Conservation (phyloP, 140 eudicot genomes). For the Anethum foeniculum region DNA sequence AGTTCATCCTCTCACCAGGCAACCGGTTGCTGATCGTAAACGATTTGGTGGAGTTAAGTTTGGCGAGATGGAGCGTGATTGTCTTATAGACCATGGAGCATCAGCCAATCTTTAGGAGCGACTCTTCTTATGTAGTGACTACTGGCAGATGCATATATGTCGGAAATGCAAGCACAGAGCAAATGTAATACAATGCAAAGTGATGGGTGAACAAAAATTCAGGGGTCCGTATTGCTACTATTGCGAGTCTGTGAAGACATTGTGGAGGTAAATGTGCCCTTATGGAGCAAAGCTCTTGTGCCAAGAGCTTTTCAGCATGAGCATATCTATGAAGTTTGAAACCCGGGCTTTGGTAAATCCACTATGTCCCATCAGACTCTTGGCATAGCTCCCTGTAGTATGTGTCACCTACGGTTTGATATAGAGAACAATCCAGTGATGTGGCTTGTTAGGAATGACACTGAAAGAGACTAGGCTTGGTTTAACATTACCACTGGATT, state of each 20-base stretch:
- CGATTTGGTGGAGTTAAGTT: slow-evolving; percentile 86
- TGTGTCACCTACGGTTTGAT: background rate
- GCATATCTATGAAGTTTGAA: slow-evolving; percentile 69
- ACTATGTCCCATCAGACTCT: background rate
- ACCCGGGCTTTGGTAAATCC: slow-evolving; percentile 49
- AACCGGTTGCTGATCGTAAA: slow-evolving; percentile 89
- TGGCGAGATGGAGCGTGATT: slow-evolving; percentile 92
- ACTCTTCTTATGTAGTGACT: slow-evolving; percentile 74
- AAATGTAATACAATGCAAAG: slow-evolving; percentile 54
- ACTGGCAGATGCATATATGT: slow-evolving; percentile 73
- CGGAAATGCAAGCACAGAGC: slow-evolving; percentile 62
- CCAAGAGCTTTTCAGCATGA: slow-evolving; percentile 92
- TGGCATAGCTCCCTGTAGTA: background rate
- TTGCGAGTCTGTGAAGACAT: slow-evolving; percentile 67
- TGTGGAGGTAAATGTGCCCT: slow-evolving; percentile 63
- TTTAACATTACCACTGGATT: background rate
- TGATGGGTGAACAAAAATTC: slow-evolving; percentile 53
- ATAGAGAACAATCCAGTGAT: background rate
- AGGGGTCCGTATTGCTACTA: slow-evolving; percentile 80
- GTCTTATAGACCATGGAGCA: slow-evolving; percentile 91
- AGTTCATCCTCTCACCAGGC: slow-evolving; percentile 83
- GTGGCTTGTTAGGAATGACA: background rate
- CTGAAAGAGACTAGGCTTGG: background rate
- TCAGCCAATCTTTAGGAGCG: slow-evolving; percentile 78
- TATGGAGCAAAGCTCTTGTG: slow-evolving; percentile 72